A percentile compares a stretch with the other conserved stretches of the same genome.
Conservation (phyloP, 2,329 filamentous ascomycete species). For the Hymenoscyphus repandus region DNA sequence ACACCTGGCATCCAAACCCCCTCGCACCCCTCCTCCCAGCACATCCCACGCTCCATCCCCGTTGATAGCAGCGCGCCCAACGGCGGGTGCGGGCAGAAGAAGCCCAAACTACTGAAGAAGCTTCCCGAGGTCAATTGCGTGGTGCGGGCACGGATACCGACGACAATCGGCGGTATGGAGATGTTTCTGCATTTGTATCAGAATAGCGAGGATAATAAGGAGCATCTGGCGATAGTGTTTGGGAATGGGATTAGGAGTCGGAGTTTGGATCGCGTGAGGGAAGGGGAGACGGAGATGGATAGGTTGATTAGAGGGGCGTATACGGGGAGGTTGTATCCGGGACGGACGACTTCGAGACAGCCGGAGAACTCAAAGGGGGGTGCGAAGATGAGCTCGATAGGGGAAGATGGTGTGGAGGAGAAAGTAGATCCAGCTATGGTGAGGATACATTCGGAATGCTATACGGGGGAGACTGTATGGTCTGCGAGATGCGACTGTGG, state of each 20-base stretch:
- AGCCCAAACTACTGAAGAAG: constrained; percentile 66
- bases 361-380: constrained; percentile 7
- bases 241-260: constrained; percentile 74
- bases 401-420: constrained; percentile 3
- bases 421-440: constrained; percentile 61
- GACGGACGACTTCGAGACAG: constrained; percentile 54
- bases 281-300: constrained; percentile 80
- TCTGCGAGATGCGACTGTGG: constrained; percentile 96
- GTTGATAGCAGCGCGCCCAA: constrained; percentile 51
- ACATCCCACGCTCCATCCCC: constrained; percentile 33
- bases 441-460: constrained; percentile 95
- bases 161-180: constrained; percentile 62
- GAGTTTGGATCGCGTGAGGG: constrained; percentile 63
- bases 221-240: constrained; percentile 96
- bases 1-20: constrained; percentile 57
- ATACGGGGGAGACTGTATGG: constrained; percentile 98
- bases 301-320: constrained; percentile 95
- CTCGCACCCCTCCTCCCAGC: constrained; percentile 28
- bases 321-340: constrained; percentile 79
- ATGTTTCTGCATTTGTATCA: constrained; percentile 97
- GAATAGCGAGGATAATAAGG: constrained; percentile 90
- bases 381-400: neutral
- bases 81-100: constrained; percentile 57
- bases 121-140: constrained; percentile 88
- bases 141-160: constrained; percentile 91